These are phyloP conservation scores for Solanum habrochaites DNA, from an alignment of 257 asterid genomes.

Conservation along the genomic window DNA sequence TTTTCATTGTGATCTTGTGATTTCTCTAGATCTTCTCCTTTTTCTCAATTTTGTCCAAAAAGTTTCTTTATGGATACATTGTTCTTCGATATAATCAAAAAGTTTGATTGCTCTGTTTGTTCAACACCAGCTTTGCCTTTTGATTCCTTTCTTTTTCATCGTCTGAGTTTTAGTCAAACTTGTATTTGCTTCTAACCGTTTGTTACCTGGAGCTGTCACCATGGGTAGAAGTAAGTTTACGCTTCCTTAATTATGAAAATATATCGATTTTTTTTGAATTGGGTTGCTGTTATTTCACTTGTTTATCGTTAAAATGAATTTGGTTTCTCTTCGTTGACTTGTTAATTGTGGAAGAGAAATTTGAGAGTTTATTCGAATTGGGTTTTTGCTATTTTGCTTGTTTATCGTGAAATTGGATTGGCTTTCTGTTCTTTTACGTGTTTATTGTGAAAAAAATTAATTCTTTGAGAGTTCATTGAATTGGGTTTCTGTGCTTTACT, in stretches of 20 bases:
- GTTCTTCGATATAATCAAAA: conserved; percentile 9
- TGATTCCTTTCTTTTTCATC: conserved; percentile 23
- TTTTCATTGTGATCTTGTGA: neutral
- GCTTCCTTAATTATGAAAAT: neutral
- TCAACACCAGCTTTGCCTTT: conserved; percentile 15
- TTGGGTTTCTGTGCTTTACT: neutral
- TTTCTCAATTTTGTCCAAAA: neutral
- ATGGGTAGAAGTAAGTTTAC: conserved; percentile 78
- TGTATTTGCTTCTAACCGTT: conserved; percentile 12
- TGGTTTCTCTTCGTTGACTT: neutral
- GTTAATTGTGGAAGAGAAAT: neutral
- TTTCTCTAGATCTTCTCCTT: neutral
- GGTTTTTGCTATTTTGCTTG: neutral
- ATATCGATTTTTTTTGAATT: neutral
- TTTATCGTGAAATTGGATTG: neutral
- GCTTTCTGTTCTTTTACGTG: neutral
- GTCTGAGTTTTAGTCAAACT: conserved; percentile 28
- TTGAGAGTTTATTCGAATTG: neutral
- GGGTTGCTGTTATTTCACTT: neutral
- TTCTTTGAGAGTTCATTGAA: neutral
- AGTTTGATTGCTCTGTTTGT: conserved; percentile 6
- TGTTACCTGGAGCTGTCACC: conserved; percentile 15
- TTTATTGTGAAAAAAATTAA: neutral
- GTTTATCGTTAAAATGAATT: neutral
- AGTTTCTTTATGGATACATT: conserved; percentile 29